phyloP scores from a whole-genome alignment of 164 flowering plant species.

The Hamamelis virginiana region DNA sequence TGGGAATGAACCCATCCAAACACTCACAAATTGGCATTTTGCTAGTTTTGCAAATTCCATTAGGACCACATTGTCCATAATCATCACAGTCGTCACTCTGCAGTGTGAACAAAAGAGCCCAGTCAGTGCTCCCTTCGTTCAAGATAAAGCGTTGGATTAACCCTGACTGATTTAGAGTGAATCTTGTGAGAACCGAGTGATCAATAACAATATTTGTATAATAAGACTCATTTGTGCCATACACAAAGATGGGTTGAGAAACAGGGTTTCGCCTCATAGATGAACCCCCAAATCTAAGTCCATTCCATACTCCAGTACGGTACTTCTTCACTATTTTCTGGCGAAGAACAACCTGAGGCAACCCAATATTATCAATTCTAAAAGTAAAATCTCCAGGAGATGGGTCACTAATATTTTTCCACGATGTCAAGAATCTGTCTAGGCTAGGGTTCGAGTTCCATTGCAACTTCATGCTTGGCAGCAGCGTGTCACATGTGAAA shows the following conservation, averaged over 20 bases:
- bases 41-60: not conserved
- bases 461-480: not conserved
- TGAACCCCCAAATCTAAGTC: not conserved
- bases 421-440: not conserved
- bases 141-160: not conserved
- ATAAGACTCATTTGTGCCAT: not conserved
- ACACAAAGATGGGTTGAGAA: not conserved
- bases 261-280: not conserved
- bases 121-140: not conserved
- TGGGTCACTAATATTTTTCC: not conserved
- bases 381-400: not conserved
- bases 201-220: too few relatives aligned
- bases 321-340: not conserved
- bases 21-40: slow-evolving; percentile 14
- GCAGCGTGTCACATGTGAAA: not conserved
- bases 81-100: not conserved
- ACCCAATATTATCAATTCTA: not conserved
- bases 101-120: not conserved
- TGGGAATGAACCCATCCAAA: slow-evolving; percentile 21
- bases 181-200: not conserved
- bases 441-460: not conserved
- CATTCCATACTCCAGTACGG: not conserved
- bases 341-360: not conserved
- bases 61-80: not conserved
- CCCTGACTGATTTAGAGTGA: not conserved